Base-by-base conservation (phyloP, 2,329 filamentous ascomycete genomes). In the Pezicula radicicola region DNA sequence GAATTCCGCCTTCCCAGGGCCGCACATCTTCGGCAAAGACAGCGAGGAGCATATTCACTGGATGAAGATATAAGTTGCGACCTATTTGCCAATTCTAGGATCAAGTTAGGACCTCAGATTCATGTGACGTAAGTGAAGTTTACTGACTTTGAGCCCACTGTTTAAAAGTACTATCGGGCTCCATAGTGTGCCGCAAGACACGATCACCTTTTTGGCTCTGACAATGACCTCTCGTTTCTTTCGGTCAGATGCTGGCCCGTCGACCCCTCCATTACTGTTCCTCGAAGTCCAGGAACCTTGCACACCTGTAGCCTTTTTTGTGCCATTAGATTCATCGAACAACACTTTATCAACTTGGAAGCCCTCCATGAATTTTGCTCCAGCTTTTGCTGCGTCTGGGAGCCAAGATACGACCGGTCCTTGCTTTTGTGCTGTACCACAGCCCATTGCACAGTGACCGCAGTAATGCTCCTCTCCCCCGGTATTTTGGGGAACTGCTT, bases 361-460 rank as follows among this genome's bases (percentile, higher is more conserved):
- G 0, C 91, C 91, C 73, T 97, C 91, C 52, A 95, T 80, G 65
- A 96, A 96, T 57, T 80, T 75, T 1, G 91, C 89, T 0, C 91
- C 91, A 1, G 88, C 84, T 48, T 78, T 78, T 1, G 85, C 87
- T 2, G 93, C 91, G 60, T 91, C 89, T 0, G 89, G 89, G 13
- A 97, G 74, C 76, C 84, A 97, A 6, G 83, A 83, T 21, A 89
- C 83, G 0, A 82, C 80, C 0, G 92, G 88, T 0, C 92, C 91
- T 67, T 88, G 85, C 72, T 97, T 97, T 57, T 85, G 83, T 44
- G 79, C 83, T 2, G 81, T 80, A 18, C 81, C 80, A 60, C 83
- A 86, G 10, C 83, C 83, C 33, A 84, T 61, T 35, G 77, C 74
- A 65, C 83, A 87, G 54, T 77, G 75, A 9, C 87, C 87, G 63